Evolutionary conservation across 805 yeast genomes (phyloP).

Genomic region (Cyberlindnera lachancei): DNA sequence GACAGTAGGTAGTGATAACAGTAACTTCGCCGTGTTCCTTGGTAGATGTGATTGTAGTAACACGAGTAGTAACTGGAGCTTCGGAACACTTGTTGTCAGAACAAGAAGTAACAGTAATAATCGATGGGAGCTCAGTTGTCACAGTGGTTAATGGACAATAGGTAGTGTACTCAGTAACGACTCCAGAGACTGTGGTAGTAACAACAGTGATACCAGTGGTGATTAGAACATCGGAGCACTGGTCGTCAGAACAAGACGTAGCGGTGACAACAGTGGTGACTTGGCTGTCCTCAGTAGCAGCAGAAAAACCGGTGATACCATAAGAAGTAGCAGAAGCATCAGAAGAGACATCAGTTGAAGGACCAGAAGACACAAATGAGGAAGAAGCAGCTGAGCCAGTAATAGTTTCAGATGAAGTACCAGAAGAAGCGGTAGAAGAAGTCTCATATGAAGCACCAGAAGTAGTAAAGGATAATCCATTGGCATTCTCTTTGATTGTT

Average conservation of each 20-base stretch:
- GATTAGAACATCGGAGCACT: too few species aligned
- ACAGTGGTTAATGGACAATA: too few species aligned
- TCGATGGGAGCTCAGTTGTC: conserved; percentile 7
- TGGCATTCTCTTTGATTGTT: conserved; percentile 6
- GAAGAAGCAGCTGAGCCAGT: too few species aligned
- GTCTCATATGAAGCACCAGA: conserved; percentile 8
- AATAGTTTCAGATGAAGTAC: too few species aligned
- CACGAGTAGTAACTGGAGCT: conserved; percentile 22
- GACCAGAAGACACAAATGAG: conserved; percentile 13
- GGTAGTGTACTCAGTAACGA: conserved; percentile 28
- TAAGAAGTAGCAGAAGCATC: too few species aligned
- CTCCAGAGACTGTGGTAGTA: conserved; percentile 19
- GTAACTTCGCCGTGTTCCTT: conserved; percentile 14
- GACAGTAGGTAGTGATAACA: conserved; percentile 19
- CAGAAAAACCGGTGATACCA: too few species aligned
- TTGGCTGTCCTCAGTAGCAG: background rate
- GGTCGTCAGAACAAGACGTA: too few species aligned
- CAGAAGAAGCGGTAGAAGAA: conserved; percentile 3
- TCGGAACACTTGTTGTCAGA: conserved; percentile 11
- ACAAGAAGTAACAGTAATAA: conserved; percentile 21
- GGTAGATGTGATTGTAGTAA: conserved; percentile 25
- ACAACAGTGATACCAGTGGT: too few species aligned
- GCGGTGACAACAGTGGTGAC: conserved; percentile 13
- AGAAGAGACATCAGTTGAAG: conserved; percentile 3
- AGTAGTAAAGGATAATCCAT: conserved; percentile 5